Percentiles rank a stretch among this genome's conserved stretches.
phyloP scores from a whole-genome alignment of 83 land plant species.

The Picea mariana region DNA sequence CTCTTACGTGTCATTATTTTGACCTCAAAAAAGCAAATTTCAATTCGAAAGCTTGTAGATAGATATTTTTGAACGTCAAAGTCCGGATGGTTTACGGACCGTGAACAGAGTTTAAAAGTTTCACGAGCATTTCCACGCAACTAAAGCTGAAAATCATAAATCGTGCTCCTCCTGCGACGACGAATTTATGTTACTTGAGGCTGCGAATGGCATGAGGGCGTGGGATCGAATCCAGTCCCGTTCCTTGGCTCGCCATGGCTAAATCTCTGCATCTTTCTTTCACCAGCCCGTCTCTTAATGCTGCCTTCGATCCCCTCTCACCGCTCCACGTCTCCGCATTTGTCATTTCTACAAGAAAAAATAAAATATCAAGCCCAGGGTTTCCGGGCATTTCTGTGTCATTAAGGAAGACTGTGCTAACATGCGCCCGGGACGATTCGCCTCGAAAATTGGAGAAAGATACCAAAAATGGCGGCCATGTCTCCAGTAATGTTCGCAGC shows the following conservation, averaged over 20 bases:
- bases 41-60: too few species aligned
- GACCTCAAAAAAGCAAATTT: too few species aligned
- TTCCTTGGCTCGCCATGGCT: not conserved
- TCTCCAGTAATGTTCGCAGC: too few species aligned
- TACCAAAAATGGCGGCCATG: not conserved
- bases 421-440: not conserved
- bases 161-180: too few species aligned
- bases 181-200: too few species aligned
- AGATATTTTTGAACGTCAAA: too few species aligned
- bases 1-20: too few species aligned
- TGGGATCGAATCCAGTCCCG: not conserved
- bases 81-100: too few species aligned
- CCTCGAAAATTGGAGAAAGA: not conserved
- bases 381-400: not conserved
- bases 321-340: slow-evolving; percentile 2
- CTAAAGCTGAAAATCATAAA: too few species aligned
- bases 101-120: too few species aligned
- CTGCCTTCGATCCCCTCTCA: not conserved
- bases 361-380: not conserved
- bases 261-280: not conserved
- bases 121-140: too few species aligned
- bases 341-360: not conserved
- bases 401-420: not conserved
- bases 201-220: not conserved
- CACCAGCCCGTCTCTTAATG: not conserved